Evolutionary conservation across 495 filamentous ascomycete species (phyloP).

Genomic region (Podospora appendiculata): DNA sequence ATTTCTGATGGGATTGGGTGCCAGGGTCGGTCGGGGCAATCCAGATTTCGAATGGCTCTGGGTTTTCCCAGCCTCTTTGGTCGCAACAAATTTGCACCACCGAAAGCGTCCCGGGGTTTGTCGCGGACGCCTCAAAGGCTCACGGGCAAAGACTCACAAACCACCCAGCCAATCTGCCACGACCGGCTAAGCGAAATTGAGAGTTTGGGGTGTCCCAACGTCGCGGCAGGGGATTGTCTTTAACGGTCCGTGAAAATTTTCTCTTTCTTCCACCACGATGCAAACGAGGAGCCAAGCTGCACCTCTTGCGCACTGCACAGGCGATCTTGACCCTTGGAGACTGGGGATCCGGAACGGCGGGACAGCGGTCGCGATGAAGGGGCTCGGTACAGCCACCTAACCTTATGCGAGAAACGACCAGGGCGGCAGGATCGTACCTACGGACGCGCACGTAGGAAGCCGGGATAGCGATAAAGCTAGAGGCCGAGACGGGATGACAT

Average conservation of each 20-base stretch:
- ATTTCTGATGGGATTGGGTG: background rate
- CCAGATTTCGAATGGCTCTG: constrained; percentile 9
- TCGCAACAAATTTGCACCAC: constrained; percentile 12
- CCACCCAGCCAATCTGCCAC: constrained; percentile 11
- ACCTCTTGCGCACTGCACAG: background rate
- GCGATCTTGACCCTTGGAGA: background rate
- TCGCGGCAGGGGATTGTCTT: constrained; percentile 18
- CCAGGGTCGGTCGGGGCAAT: constrained; percentile 2
- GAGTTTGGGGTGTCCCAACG: constrained; percentile 11
- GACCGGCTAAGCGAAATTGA: constrained; percentile 26
- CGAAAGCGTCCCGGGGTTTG: constrained; percentile 17
- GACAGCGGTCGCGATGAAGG: background rate
- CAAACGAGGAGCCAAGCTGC: constrained; percentile 8
- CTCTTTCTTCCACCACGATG: constrained; percentile 1
- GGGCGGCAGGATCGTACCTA: background rate
- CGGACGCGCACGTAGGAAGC: background rate
- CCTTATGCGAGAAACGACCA: background rate
- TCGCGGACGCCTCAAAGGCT: constrained; percentile 13
- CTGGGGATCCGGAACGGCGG: constrained; percentile 8
- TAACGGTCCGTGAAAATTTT: constrained; percentile 28
- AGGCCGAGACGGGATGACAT: no score
- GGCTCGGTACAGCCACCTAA: no score
- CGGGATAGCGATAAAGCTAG: no score
- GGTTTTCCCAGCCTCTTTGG: constrained; percentile 3
- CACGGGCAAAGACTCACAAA: background rate